Conservation (phyloP, 352 stramenopile species). For the Elongisporangium undulatum region DNA sequence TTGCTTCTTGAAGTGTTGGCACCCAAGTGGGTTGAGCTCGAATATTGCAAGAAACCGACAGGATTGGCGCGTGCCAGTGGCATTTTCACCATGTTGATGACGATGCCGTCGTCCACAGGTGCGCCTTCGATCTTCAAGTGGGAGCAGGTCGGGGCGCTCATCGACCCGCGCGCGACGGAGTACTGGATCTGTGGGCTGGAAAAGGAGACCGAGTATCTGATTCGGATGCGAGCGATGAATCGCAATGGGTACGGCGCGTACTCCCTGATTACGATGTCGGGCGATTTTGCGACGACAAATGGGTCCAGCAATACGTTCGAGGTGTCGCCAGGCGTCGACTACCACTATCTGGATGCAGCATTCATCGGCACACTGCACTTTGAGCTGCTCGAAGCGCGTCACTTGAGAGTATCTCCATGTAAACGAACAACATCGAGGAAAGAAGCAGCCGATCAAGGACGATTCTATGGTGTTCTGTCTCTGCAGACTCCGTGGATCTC, state of each 20-base stretch:
- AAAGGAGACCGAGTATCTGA: conserved; percentile 49
- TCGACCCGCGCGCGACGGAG: conserved; percentile 43
- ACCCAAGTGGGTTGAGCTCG: conserved; percentile 46
- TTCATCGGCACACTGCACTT: conserved; percentile 65
- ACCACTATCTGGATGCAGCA: not conserved
- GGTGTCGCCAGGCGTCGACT: not conserved
- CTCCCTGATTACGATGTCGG: conserved; percentile 33
- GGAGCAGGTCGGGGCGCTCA: conserved; percentile 36
- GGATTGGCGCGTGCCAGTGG: conserved; percentile 37
- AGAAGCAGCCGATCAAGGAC: conserved; percentile 8
- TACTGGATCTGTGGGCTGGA: conserved; percentile 58
- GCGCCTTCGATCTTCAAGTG: conserved; percentile 32
- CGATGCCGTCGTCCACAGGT: conserved; percentile 29
- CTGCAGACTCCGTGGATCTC: conserved; percentile 16
- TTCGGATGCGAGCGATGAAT: conserved; percentile 54
- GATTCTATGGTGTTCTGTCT: conserved; percentile 19
- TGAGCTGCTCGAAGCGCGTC: conserved; percentile 49
- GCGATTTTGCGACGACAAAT: conserved; percentile 37
- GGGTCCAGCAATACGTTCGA: not conserved
- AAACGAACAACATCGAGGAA: conserved; percentile 1
- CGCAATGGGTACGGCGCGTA: conserved; percentile 62
- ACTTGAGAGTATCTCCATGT: conserved; percentile 8
- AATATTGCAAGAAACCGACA: conserved; percentile 54
- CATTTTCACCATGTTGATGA: conserved; percentile 50
- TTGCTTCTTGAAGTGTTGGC: conserved; percentile 30